A percentile compares a stretch with the other conserved stretches of the same genome.
These are phyloP conservation scores for Nematodospora valgi DNA, from an alignment of 805 yeast genomes.

Conservation along the genomic window DNA sequence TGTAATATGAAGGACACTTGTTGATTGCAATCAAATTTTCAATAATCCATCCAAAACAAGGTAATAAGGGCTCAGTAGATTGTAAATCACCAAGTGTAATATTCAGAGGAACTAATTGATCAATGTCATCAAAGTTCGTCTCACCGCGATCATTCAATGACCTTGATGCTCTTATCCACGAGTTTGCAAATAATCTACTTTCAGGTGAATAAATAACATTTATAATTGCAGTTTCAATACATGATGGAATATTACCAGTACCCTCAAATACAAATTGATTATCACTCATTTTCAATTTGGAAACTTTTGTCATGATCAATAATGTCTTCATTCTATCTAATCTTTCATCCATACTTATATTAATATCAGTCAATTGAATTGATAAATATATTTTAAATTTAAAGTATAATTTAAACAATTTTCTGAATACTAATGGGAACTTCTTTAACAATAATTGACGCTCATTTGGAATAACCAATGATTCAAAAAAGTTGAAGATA, in stretches of 20 bases:
- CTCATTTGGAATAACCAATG: constrained; percentile 49
- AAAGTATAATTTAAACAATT: constrained; percentile 62
- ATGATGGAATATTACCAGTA: constrained; percentile 58
- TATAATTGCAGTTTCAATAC: constrained; percentile 74
- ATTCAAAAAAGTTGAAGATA: constrained; percentile 65
- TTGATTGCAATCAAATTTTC: constrained; percentile 68
- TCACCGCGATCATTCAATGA: constrained; percentile 13
- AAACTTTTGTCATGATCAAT: constrained; percentile 60
- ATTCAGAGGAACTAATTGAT: constrained; percentile 27
- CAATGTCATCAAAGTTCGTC: constrained; percentile 22
- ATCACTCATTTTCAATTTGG: constrained; percentile 64
- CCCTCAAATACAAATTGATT: constrained; percentile 40
- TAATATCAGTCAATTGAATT: constrained; percentile 60
- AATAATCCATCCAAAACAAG: constrained; percentile 90
- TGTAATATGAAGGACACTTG: constrained; percentile 70
- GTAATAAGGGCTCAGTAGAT: constrained; percentile 52
- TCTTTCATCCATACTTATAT: constrained; percentile 57
- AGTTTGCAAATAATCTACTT: constrained; percentile 60
- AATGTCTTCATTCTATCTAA: constrained; percentile 66
- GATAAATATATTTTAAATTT: constrained; percentile 64
- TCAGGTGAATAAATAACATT: constrained; percentile 79
- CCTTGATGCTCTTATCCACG: constrained; percentile 64
- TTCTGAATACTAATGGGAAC: constrained; percentile 68
- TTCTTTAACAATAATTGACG: constrained; percentile 32
- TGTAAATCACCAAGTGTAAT: constrained; percentile 25